phyloP scores from a whole-genome alignment of 768 basidiomycete species.

The Chalciporus piperatus region DNA sequence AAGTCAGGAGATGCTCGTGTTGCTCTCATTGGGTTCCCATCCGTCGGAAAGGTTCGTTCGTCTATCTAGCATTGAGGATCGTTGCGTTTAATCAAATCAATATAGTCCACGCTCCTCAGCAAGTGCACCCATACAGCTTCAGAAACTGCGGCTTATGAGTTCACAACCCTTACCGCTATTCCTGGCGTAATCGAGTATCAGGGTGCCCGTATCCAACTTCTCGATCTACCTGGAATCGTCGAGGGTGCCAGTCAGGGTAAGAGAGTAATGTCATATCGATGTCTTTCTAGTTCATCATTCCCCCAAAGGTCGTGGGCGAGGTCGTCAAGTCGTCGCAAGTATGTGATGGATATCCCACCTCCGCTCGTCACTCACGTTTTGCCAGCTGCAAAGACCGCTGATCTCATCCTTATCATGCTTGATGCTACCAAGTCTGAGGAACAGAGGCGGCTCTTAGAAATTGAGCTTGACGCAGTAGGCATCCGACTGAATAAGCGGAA shows the following conservation, averaged over 20 bases:
- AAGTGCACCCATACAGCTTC: slow-evolving; percentile 92
- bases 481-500: slow-evolving; percentile 87
- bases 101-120: slow-evolving; percentile 83
- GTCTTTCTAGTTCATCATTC: background rate
- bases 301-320: slow-evolving; percentile 72
- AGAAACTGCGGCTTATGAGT: slow-evolving; percentile 90
- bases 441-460: slow-evolving; percentile 82
- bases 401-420: slow-evolving; percentile 90
- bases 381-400: slow-evolving; percentile 81
- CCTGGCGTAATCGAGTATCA: slow-evolving; percentile 97
- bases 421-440: slow-evolving; percentile 93
- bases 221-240: slow-evolving; percentile 95
- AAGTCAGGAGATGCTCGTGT: slow-evolving; percentile 87
- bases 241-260: slow-evolving; percentile 83
- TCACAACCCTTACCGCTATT: slow-evolving; percentile 93
- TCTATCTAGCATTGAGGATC: background rate
- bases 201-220: slow-evolving; percentile 88
- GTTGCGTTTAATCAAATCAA: background rate
- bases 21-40: slow-evolving; percentile 93
- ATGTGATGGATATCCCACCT: slow-evolving; percentile 15
- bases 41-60: slow-evolving; percentile 74
- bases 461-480: slow-evolving; percentile 95
- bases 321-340: slow-evolving; percentile 95
- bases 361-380: slow-evolving; percentile 7
- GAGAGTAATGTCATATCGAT: background rate